A percentile compares a stretch with the other conserved stretches of the same genome.
Conservation (phyloP, 176 grass and related monocot genomes). For the Triticum dicoccoides region DNA sequence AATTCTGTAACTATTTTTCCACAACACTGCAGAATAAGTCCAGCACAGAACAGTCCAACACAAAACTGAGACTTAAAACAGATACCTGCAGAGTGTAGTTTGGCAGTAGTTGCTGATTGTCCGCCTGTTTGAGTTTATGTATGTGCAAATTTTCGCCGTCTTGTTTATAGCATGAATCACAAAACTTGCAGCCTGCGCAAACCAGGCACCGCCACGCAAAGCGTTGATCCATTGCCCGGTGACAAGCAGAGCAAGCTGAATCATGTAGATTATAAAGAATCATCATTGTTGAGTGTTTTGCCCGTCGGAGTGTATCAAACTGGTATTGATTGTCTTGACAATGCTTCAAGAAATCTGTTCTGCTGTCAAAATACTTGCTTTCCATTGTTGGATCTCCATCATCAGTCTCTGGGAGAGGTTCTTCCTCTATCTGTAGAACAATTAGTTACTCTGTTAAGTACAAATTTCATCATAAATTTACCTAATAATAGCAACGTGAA, state of each 20-base stretch:
- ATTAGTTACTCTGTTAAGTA: constrained; percentile 30
- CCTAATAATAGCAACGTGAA: constrained; percentile 9
- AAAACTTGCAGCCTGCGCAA: constrained; percentile 62
- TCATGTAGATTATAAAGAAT: constrained; percentile 88
- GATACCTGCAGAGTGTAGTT: constrained; percentile 43
- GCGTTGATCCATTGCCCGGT: constrained; percentile 47
- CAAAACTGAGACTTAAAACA: background rate
- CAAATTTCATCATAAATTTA: constrained; percentile 27
- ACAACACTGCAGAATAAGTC: background rate
- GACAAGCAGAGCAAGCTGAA: constrained; percentile 56
- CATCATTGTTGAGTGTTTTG: constrained; percentile 98
- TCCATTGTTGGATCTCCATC: constrained; percentile 67
- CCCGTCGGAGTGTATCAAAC: constrained; percentile 93
- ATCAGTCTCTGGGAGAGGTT: constrained; percentile 55
- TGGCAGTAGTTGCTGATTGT: constrained; percentile 17
- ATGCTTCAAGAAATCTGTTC: constrained; percentile 74
- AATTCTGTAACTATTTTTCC: background rate
- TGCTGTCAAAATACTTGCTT: constrained; percentile 83
- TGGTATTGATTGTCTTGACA: constrained; percentile 88
- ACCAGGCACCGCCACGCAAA: constrained; percentile 64
- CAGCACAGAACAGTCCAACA: background rate
- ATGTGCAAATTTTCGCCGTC: constrained; percentile 50
- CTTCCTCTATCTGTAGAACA: constrained; percentile 51
- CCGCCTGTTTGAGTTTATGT: constrained; percentile 56
- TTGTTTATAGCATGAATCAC: constrained; percentile 70